Evolutionary conservation across 805 yeast species (phyloP), one percentile per base, ranked within the genome.

Genomic region (Candida stauntonica): DNA sequence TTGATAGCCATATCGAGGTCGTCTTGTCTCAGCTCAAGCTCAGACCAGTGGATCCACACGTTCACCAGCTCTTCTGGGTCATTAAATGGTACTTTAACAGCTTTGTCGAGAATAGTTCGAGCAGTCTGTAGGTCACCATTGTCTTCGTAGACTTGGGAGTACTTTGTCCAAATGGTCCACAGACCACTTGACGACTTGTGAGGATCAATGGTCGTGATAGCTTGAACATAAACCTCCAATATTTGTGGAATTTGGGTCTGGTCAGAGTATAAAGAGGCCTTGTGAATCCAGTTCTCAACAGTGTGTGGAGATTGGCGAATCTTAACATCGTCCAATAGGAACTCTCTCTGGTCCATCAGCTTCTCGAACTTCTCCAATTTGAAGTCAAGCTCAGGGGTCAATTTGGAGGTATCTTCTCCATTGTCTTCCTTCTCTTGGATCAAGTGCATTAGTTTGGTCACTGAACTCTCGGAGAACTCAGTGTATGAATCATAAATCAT

Each of bases 11-110:
- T 59, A 1, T 68, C 73, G 16, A 76, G 57, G 36, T 77, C 68
- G 17, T 67, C 74, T 14, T 63, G 60, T 17, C 71, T 62, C 21
- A 84, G 51, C 42, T 81, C 82, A 60, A 76, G 62, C 40, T 83
- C 83, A 5, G 82, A 68, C 96, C 96, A 89, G 14, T 70, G 72
- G n/a, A 75, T 63, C 73, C 87, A 85, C 6, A 89, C 58, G 3
- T 71, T 72, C 2, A 80, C 84, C 16, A 87, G 60, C 43, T 87
- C 96, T 17, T 75, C 73, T 0, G 77, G 61, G 13, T 69, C 61
- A 18, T 64, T 70, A 60, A 72, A 87, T 5, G 88, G 89, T 0
- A 88, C 89, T 39, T 78, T 77, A 1, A 77, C 64, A 0, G 91
- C 81, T 34, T 79, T 79, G 26, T 77, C 75, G 39, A 72, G 75